phyloP scores from a whole-genome alignment of 352 stramenopile genomes.

The Pythium myriotylum region DNA sequence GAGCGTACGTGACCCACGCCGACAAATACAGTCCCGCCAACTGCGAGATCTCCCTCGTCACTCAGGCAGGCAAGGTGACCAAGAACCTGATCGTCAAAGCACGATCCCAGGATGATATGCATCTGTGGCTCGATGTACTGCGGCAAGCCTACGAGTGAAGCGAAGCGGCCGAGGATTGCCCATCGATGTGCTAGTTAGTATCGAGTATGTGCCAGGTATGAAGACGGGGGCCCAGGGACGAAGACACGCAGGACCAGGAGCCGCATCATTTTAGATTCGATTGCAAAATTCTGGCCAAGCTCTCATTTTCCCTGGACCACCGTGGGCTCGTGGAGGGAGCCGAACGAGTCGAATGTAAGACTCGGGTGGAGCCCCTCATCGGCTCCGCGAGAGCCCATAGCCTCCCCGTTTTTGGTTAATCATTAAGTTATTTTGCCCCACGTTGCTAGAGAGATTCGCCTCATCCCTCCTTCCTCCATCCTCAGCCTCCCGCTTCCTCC shows the following conservation, averaged over 20 bases:
- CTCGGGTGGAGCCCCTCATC: not conserved
- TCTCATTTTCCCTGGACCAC: not conserved
- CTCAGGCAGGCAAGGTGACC: conserved; percentile 63
- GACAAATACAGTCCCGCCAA: conserved; percentile 62
- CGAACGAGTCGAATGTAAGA: conserved; percentile 7
- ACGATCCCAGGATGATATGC: conserved; percentile 72
- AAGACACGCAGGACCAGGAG: not conserved
- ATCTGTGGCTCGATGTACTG: conserved; percentile 74
- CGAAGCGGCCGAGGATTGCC: not conserved
- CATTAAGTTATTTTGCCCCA: conserved; percentile 29
- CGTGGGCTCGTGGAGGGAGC: not conserved
- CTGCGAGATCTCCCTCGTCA: conserved; percentile 70
- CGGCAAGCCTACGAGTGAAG: conserved; percentile 53
- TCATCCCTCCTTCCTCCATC: not conserved
- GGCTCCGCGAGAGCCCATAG: not conserved
- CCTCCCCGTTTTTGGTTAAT: conserved; percentile 19
- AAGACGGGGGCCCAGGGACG: conserved; percentile 3
- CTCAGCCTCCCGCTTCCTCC: not conserved
- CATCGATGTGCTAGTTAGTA: conserved; percentile 30
- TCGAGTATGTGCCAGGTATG: conserved; percentile 44
- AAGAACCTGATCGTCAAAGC: conserved; percentile 75
- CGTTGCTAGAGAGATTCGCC: no score
- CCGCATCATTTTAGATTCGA: not conserved
- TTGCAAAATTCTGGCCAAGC: not conserved
- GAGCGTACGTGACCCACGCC: conserved; percentile 70